phyloP scores from a whole-genome alignment of 495 filamentous ascomycete genomes.

The Penicillium daleae region DNA sequence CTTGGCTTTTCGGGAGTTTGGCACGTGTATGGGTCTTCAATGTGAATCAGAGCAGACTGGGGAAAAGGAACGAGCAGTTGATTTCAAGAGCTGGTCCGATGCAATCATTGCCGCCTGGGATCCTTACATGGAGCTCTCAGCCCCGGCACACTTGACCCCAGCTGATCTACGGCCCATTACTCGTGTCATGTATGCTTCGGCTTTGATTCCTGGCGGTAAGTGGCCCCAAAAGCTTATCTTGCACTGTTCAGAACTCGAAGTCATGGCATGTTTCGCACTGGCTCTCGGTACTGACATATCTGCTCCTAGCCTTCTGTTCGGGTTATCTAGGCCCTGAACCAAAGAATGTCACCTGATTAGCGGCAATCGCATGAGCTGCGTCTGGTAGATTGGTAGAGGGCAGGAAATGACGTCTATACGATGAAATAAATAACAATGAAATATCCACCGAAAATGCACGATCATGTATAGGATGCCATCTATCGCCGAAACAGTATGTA shows the following conservation, averaged over 20 bases:
- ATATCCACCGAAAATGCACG: neutral
- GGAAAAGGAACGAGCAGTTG: slow-evolving; percentile 47
- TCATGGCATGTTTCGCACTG: neutral
- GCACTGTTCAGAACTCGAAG: neutral
- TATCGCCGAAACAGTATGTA: slow-evolving; percentile 25
- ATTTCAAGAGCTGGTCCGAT: slow-evolving; percentile 45
- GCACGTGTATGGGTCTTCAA: slow-evolving; percentile 58
- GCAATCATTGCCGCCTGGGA: slow-evolving; percentile 59
- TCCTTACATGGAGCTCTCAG: slow-evolving; percentile 43
- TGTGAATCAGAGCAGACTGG: slow-evolving; percentile 48
- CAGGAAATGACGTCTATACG: neutral
- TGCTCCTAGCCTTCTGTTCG: slow-evolving; percentile 38
- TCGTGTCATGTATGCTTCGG: slow-evolving; percentile 68
- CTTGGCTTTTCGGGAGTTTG: slow-evolving; percentile 69
- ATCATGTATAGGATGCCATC: slow-evolving; percentile 13
- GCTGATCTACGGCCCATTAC: slow-evolving; percentile 62
- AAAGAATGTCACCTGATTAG: neutral
- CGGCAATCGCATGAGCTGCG: neutral
- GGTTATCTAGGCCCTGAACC: slow-evolving; percentile 47
- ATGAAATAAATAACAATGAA: too few relatives aligned
- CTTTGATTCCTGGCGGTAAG: slow-evolving; percentile 65
- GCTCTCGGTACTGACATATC: neutral
- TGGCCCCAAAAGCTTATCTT: slow-evolving; percentile 7
- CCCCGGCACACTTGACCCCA: slow-evolving; percentile 36
- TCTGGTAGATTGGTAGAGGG: neutral